Base-by-base conservation (phyloP, 495 filamentous ascomycete genomes). In the Aspergillus campestris region DNA sequence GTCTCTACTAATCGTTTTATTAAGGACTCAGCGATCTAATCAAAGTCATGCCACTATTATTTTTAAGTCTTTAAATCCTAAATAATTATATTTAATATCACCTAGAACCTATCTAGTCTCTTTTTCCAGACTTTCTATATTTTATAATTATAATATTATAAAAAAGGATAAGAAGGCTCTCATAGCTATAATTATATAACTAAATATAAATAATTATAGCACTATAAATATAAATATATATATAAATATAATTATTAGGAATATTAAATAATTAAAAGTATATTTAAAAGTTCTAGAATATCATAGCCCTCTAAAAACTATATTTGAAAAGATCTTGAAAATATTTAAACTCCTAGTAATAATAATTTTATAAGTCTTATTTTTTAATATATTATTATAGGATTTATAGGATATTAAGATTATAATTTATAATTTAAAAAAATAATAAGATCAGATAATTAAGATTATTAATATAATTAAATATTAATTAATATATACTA, bases 401-500 rank as follows among this genome's bases (percentile, higher is more conserved):
- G 15, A 14, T 32, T 38, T 46, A 46, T 46, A 31, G 30, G 38
- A 32, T 38, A 46, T 6, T 18, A 46, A 1, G 38, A 46, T 18
- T 45, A 45, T 38, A 12, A 5, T 47, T 33, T 28, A 27, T 34
- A 40, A 47, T 47, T 38, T 29, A 45, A 31, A 38, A 38, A 15
- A 45, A 7, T 9, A 45, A 12, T 14, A 38, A 45, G 24, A 45
- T 45, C 31, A 38, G 27, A 13, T 7, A 38, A 45, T 3, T 10
- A 13, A 45, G 5, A 31, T 36, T 31, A 38, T 45, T 39, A 39
- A 46, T 33, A n/a, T 40, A 40, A 40, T 11, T 40, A 34, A 34
- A 40, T 47, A 47, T 47, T 15, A 37, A 24, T 24, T 24, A 2
- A 24, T 24, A 24, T 24, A 24, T 24, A 24, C 18, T 24, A 24